Evolutionary conservation across 768 basidiomycete species (phyloP), one percentile per base, ranked within the genome.

Genomic region (Royoungia palumana): DNA sequence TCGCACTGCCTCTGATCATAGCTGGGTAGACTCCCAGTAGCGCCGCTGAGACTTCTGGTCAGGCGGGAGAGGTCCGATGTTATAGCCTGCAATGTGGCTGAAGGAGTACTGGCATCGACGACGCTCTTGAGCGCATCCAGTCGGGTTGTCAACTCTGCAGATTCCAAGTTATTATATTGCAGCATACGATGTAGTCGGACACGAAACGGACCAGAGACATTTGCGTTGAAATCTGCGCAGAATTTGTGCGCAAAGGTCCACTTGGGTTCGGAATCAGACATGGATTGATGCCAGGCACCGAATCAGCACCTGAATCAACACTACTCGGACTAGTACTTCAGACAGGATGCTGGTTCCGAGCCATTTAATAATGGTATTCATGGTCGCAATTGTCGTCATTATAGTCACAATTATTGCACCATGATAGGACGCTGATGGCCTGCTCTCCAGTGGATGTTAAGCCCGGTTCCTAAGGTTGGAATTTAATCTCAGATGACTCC

Each of bases 1-100:
- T 86, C 85, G 60, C 76, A 85, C 59, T 82, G 83, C 46, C 83
- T 76, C 60, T 86, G 88, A 64, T 89, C 87, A 60, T 88, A 89
- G 34, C 76, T 71, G 5, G 88, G 84, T 38, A 92, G 68, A 49
- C 76, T 80, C 7, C 76, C 75, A 9, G 78, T 80, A 6, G 83
- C 87, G 61, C 83, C 85, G 6, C 75, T 71, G 16, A 91, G 73
- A 20, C 71, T 72, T 58, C 83, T 90, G 37, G 79, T 72, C 37
- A 89, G 64, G 50, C 77, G 79, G 4, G 82, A 76, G 17, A 85
- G 64, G 35, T 79, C 78, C 9, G 70, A 51, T 4, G 80, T 69
- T 8, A 86, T 54, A 16, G 63, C 68, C 47, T 77, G 72, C 4
- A 82, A 35, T 13, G 51, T 58, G n/a, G 73, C 72, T 25, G 65